Conservation (phyloP, 306 rosid species). For the Vachellia collinsii region DNA sequence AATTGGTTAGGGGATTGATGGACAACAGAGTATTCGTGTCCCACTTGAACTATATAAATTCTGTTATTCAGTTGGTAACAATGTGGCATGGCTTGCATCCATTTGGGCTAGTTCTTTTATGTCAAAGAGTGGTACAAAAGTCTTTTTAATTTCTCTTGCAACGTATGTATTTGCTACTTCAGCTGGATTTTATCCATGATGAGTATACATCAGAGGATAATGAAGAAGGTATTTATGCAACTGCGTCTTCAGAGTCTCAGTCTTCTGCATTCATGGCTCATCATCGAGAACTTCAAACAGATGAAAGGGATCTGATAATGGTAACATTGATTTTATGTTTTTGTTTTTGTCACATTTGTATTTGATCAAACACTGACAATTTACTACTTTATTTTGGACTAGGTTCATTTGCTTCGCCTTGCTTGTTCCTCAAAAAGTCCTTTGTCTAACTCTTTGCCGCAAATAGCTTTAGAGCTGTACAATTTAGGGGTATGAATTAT, state of each 20-base stretch:
- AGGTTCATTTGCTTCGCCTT: conserved; percentile 92
- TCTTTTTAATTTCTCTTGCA: conserved; percentile 29
- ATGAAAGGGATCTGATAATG: conserved; percentile 75
- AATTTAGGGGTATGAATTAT: conserved; percentile 68
- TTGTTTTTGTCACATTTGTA: conserved; percentile 25
- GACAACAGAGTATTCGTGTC: conserved; percentile 23
- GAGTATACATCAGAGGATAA: conserved; percentile 51
- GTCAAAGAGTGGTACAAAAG: not conserved
- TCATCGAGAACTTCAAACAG: conserved; percentile 59
- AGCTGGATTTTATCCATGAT: conserved; percentile 46
- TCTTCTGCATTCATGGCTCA: conserved; percentile 54
- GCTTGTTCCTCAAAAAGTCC: conserved; percentile 74
- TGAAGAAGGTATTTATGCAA: conserved; percentile 45
- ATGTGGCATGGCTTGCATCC: conserved; percentile 27
- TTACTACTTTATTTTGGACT: conserved; percentile 39
- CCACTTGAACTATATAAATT: conserved; percentile 28
- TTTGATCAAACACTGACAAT: conserved; percentile 21
- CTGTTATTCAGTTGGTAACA: conserved; percentile 11
- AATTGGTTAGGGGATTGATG: conserved; percentile 17
- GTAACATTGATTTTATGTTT: conserved; percentile 45
- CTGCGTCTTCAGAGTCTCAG: conserved; percentile 54
- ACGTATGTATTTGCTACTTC: conserved; percentile 25
- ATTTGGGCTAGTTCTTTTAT: conserved; percentile 24
- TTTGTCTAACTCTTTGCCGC: conserved; percentile 65
- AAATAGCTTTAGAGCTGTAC: conserved; percentile 69